These are phyloP conservation scores for Artemisia annua DNA, from an alignment of 129 eudicot species.

Conservation along the genomic window DNA sequence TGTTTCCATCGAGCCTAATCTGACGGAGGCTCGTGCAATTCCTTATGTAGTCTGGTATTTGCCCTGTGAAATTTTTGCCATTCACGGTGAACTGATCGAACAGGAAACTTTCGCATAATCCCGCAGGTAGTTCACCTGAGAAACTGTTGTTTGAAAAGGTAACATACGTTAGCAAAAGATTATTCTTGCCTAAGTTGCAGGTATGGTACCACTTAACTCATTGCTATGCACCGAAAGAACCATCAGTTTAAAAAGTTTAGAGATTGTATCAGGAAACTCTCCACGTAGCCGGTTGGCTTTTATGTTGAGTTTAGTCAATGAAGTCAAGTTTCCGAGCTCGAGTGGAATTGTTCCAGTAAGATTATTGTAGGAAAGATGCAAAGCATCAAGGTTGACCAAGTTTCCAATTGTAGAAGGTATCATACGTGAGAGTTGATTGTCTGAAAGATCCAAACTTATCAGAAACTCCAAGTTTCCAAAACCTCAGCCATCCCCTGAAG, in stretches of 20 bases:
- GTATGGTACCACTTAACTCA: conserved; percentile 45
- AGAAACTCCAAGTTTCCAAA: conserved; percentile 47
- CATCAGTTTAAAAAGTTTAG: conserved; percentile 38
- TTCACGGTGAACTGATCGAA: conserved; percentile 50
- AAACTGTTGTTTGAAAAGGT: conserved; percentile 74
- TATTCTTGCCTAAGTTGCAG: conserved; percentile 53
- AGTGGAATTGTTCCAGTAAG: conserved; percentile 58
- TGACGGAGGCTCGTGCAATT: conserved; percentile 48
- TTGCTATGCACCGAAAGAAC: conserved; percentile 43
- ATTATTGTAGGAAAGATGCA: conserved; percentile 48
- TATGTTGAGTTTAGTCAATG: conserved; percentile 41
- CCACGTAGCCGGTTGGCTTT: conserved; percentile 55
- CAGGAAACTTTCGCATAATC: conserved; percentile 44
- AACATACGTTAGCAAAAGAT: conserved; percentile 42
- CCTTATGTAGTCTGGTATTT: conserved; percentile 60
- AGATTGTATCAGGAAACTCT: conserved; percentile 52
- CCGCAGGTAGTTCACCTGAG: conserved; percentile 49
- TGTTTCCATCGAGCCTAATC: conserved; percentile 66
- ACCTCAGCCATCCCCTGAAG: no score
- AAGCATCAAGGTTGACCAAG: conserved; percentile 32
- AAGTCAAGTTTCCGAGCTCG: conserved; percentile 54
- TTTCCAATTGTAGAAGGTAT: conserved; percentile 60
- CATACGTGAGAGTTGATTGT: conserved; percentile 46
- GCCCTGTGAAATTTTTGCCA: conserved; percentile 50
- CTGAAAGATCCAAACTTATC: conserved; percentile 37